A percentile compares a stretch with the other conserved stretches of the same genome.
Conservation (phyloP, 257 asterid species). For the Nicotiana tabacum region DNA sequence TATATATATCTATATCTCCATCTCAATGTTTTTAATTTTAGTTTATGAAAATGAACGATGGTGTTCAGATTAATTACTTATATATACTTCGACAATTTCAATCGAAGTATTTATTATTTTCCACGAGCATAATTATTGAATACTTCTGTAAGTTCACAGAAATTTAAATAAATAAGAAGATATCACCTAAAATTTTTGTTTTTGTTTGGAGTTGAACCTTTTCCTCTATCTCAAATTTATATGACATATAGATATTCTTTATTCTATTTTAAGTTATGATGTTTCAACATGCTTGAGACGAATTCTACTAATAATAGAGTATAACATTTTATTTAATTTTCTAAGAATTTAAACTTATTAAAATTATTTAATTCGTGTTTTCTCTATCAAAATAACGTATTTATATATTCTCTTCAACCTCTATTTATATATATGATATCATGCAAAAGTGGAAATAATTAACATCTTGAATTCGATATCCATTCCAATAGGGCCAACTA, state of each 20-base stretch:
- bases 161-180: background rate
- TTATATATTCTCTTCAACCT: background rate
- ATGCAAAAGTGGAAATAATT: too few species aligned
- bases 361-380: too few species aligned
- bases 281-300: background rate
- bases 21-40: background rate
- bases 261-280: background rate
- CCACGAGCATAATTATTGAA: background rate
- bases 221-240: background rate
- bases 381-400: background rate
- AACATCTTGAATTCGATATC: background rate
- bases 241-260: background rate
- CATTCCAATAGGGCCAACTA: background rate
- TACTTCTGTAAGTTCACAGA: background rate
- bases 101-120: too few species aligned
- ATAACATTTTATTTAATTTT: background rate
- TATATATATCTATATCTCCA: background rate
- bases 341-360: background rate
- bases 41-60: background rate
- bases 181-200: background rate
- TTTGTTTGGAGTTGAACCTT: background rate
- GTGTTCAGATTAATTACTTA: background rate
- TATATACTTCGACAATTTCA: accelerated
- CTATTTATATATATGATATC: too few species aligned
- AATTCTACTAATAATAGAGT: background rate